Percentiles rank a stretch among this genome's conserved stretches.
These are phyloP conservation scores for Umbelopsis vinacea DNA, from an alignment of 192 early-diverging fungal species.

Conservation along the genomic window DNA sequence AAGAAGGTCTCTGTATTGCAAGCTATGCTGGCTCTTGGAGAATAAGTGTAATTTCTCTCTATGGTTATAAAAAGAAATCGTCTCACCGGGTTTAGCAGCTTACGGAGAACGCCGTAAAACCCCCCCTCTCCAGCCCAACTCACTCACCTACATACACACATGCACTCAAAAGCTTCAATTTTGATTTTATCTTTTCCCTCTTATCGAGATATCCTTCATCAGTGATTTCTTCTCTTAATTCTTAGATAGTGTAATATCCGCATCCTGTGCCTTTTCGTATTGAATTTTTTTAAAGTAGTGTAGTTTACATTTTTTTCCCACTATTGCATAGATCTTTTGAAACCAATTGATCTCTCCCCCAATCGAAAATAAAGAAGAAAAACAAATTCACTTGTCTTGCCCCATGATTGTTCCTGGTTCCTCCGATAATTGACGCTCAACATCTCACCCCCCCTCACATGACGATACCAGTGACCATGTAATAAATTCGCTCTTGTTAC, in stretches of 20 bases:
- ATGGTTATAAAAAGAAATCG: no score
- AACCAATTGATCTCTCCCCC: slow-evolving; percentile 1
- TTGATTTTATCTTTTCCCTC: no score
- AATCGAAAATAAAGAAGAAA: background rate
- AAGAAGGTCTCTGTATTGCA: slow-evolving; percentile 21
- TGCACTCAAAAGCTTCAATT: background rate
- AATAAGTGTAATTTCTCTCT: background rate
- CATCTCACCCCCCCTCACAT: background rate
- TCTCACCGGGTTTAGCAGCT: no score
- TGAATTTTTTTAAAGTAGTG: background rate
- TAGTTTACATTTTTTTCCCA: background rate
- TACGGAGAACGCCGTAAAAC: no score
- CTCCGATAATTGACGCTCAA: background rate
- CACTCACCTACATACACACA: background rate
- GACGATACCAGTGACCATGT: background rate
- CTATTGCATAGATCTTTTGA: background rate
- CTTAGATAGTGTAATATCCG: slow-evolving; percentile 3
- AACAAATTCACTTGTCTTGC: background rate
- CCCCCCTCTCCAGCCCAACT: background rate
- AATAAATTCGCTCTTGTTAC: background rate
- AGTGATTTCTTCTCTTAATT: slow-evolving; percentile 7
- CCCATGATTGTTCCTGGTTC: slow-evolving; percentile 4
- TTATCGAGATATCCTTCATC: background rate
- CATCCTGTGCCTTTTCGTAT: background rate
- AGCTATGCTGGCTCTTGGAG: slow-evolving; percentile 17